These are phyloP conservation scores for Cladophialophora psammophila DNA, from an alignment of 2,329 filamentous ascomycete species.

Conservation along the genomic window DNA sequence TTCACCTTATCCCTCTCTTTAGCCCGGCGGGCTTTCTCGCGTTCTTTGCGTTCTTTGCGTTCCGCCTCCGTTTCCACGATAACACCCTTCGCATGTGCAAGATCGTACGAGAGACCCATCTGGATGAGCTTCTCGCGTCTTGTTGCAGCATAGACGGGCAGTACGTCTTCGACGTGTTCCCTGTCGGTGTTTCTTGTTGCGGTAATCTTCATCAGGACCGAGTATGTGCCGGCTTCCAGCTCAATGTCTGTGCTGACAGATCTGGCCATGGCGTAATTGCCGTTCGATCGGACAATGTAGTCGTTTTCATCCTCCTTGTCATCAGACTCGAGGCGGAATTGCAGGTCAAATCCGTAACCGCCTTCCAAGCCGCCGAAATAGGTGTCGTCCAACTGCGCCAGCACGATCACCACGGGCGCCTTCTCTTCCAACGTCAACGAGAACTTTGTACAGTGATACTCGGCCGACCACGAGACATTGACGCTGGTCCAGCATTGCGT, in stretches of 20 bases:
- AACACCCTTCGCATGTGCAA: conserved; percentile 54
- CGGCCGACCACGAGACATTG: conserved; percentile 64
- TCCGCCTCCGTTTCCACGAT: conserved; percentile 47
- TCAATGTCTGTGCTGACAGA: conserved; percentile 79
- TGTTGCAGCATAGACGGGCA: conserved; percentile 68
- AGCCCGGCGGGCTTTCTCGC: conserved; percentile 44
- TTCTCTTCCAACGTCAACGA: conserved; percentile 60
- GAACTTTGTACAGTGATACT: conserved; percentile 68
- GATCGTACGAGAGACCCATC: conserved; percentile 55
- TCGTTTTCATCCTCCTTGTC: conserved; percentile 64
- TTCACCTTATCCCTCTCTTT: conserved; percentile 48
- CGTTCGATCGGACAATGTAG: conserved; percentile 65
- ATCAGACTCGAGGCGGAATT: conserved; percentile 63
- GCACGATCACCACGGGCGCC: conserved; percentile 64
- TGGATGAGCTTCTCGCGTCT: conserved; percentile 73
- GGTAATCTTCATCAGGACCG: conserved; percentile 76
- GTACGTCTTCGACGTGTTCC: conserved; percentile 62
- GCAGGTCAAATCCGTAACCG: conserved; percentile 64
- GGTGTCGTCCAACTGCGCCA: conserved; percentile 67
- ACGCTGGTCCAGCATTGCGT: conserved; percentile 68
- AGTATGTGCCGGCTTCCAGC: conserved; percentile 77
- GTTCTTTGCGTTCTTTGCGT: conserved; percentile 20
- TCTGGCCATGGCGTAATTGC: conserved; percentile 69
- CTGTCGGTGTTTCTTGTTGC: conserved; percentile 64
- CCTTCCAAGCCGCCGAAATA: conserved; percentile 66